These are phyloP conservation scores for Solanum ossicruentum DNA, from an alignment of 257 asterid genomes.

Conservation along the genomic window DNA sequence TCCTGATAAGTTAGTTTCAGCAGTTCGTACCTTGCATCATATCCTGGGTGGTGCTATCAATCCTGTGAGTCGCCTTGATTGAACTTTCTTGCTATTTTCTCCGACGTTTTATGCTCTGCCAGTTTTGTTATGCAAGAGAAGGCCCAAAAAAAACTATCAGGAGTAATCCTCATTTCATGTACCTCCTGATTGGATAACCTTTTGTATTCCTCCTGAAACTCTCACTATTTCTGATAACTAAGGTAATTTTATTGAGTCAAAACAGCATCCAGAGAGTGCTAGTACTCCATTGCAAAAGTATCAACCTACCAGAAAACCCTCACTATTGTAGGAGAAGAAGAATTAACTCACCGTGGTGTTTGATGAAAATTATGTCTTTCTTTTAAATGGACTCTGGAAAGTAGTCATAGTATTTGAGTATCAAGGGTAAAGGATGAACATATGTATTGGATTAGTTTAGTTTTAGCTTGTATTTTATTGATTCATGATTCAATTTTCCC, in stretches of 20 bases:
- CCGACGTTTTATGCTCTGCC: neutral
- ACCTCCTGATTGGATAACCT: neutral
- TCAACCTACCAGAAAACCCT: neutral
- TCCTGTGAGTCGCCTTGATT: slow-evolving; percentile 48
- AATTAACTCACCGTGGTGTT: neutral
- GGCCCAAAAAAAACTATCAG: neutral
- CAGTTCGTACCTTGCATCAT: slow-evolving; percentile 75
- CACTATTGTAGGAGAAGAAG: neutral
- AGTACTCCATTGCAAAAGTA: neutral
- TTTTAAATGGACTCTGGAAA: neutral
- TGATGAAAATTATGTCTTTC: neutral
- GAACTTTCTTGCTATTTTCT: neutral
- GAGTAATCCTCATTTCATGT: neutral
- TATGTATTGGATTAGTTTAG: neutral
- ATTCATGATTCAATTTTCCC: neutral
- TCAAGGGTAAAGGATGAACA: neutral
- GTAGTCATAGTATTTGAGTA: neutral
- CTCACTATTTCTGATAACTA: neutral
- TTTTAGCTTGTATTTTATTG: neutral
- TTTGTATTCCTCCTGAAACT: neutral
- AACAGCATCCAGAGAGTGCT: neutral
- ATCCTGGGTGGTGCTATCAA: slow-evolving; percentile 82
- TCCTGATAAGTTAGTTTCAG: slow-evolving; percentile 56
- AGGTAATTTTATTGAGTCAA: neutral
- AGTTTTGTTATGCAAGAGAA: neutral